Base-by-base conservation (phyloP, 495 filamentous ascomycete genomes). In the Lepidopterella palustris region DNA sequence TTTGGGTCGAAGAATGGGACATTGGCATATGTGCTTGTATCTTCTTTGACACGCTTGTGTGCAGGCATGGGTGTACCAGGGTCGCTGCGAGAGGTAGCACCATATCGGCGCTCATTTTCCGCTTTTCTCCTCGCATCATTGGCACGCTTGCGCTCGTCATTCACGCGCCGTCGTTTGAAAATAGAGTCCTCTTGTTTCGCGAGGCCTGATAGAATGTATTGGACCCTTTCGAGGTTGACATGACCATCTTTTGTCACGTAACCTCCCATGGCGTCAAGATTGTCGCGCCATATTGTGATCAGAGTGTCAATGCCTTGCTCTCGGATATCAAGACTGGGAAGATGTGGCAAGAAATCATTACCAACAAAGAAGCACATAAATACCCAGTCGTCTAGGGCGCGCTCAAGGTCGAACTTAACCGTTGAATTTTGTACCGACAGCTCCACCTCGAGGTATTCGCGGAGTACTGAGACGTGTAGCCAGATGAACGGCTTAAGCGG, bases 361-460 rank as follows among this genome's bases (percentile, higher is more conserved):
- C 93, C 93, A 59, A 99, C 93, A 71, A 99, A 99, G 75, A 95
- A 99, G 77, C 93, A 99, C 92, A 99, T 96, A 73, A 99, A 99
- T 15, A 99, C 90, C 93, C 95, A 97, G 73, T 99, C 93, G 76
- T 99, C 93, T 55, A 99, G 78, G n/a, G 95, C 93, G 64, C 93
- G 82, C 70, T 99, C 93, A 27, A 97, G 77, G 71, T 99, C 90
- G 68, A 89, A 89, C 64, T 83, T 84, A 62, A 90, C 89, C 47
- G 85, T 84, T 52, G 90, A 89, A 29, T 81, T 78, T 42, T 89
- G 87, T 27, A 96, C 84, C 65, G 87, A 79, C 57, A 99, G 82
- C 72, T 99, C 93, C 53, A 84, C 86, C 60, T 84, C 90, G 55
- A 99, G 81, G 71, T 99, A 99, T 73, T 99, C 93, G 66, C 93